Conservation (phyloP, 352 stramenopile genomes). For the Phytophthora aleatoria region DNA sequence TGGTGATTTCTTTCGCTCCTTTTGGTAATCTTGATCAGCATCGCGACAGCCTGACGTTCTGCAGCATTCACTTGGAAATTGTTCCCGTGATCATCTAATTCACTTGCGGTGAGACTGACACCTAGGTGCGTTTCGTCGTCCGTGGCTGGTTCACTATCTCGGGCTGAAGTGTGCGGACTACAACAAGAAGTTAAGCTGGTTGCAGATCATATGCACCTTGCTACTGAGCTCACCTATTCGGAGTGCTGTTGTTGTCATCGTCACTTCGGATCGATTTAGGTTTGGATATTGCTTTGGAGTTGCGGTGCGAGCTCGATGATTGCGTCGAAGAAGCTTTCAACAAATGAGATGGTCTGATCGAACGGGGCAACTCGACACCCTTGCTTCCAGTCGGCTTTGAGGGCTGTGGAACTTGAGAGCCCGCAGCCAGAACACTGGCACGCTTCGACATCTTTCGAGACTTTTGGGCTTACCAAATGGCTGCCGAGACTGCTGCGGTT, state of each 20-base stretch:
- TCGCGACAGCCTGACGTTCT: conserved; percentile 39
- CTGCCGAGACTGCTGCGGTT: neutral
- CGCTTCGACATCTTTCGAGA: conserved; percentile 22
- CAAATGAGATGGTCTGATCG: conserved; percentile 15
- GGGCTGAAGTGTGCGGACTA: conserved; percentile 32
- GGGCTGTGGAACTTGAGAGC: conserved; percentile 13
- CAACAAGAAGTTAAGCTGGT: conserved; percentile 1
- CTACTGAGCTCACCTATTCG: conserved; percentile 15
- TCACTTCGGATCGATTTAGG: conserved; percentile 1
- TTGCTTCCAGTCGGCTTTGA: conserved; percentile 23
- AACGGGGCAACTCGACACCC: conserved; percentile 10
- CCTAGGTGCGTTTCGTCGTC: conserved; percentile 32
- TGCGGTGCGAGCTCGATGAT: conserved; percentile 9
- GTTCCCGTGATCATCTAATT: neutral
- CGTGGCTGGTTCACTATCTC: conserved; percentile 39
- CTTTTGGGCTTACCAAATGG: neutral
- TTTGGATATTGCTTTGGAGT: conserved; percentile 13
- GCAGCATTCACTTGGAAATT: conserved; percentile 20
- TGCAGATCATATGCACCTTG: neutral
- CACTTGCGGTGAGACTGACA: neutral
- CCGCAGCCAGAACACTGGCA: neutral
- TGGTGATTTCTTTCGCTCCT: conserved; percentile 49
- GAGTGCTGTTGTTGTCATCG: conserved; percentile 21
- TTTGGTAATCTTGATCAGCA: conserved; percentile 45
- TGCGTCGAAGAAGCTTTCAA: conserved; percentile 11